phyloP scores from a whole-genome alignment of 2,329 filamentous ascomycete species.

The Sphaerostilbella broomeana region DNA sequence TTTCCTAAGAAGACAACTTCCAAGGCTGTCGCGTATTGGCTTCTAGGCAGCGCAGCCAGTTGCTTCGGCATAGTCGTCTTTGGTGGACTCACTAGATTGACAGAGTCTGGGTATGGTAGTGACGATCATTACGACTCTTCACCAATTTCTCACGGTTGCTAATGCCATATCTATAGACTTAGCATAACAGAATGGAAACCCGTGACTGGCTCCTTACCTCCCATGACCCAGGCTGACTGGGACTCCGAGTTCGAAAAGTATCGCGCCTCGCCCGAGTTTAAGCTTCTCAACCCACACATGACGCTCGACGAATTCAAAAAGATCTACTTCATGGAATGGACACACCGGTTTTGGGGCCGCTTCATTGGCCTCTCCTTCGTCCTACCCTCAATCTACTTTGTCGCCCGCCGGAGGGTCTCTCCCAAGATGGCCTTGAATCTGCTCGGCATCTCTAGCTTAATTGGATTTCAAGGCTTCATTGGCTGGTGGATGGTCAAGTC shows the following conservation, averaged over 20 bases:
- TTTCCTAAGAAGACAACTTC: conserved; percentile 61
- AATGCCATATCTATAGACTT: conserved; percentile 49
- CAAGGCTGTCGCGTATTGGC: conserved; percentile 82
- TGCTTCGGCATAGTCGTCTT: conserved; percentile 97
- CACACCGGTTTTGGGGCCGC: conserved; percentile 88
- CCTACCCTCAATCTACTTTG: conserved; percentile 80
- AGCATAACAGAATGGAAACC: conserved; percentile 99
- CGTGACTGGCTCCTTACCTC: conserved; percentile 85
- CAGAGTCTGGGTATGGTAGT: conserved; percentile 98
- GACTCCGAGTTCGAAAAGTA: conserved; percentile 91
- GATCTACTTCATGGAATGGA: conserved; percentile 99
- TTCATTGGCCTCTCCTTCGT: conserved; percentile 87
- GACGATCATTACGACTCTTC: conserved; percentile 30
- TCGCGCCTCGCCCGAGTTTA: conserved; percentile 85
- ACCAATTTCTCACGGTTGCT: neutral
- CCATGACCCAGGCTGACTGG: conserved; percentile 74
- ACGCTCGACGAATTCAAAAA: conserved; percentile 89
- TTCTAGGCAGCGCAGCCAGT: conserved; percentile 81
- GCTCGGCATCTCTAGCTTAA: conserved; percentile 76
- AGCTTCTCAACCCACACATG: conserved; percentile 89
- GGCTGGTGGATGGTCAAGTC: conserved; percentile 99
- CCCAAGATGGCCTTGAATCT: conserved; percentile 70
- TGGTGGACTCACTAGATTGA: conserved; percentile 86
- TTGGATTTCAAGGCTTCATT: conserved; percentile 90
- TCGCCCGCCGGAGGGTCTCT: conserved; percentile 72